Conservation (phyloP, 208 protist species). For the Trypanosoma congolense region DNA sequence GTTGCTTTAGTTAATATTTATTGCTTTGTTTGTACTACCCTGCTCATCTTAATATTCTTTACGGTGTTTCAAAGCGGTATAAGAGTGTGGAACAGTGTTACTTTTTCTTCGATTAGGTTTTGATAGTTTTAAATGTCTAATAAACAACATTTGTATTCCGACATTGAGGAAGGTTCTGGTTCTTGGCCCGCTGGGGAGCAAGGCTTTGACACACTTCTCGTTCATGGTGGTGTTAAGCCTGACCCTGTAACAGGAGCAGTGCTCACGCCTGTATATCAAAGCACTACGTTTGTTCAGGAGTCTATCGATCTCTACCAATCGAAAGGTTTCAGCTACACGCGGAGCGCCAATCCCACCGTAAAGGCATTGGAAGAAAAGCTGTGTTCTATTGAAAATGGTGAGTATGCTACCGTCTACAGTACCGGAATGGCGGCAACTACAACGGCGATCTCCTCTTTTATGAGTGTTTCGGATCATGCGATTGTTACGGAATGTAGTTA, state of each 20-base stretch:
- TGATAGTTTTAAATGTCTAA: slow-evolving; percentile 36
- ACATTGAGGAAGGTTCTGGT: slow-evolving; percentile 53
- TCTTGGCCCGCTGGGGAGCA: slow-evolving; percentile 61
- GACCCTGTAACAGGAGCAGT: slow-evolving; percentile 86
- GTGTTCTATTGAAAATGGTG: slow-evolving; percentile 87
- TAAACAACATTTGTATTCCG: slow-evolving; percentile 76
- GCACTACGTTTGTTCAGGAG: slow-evolving; percentile 88
- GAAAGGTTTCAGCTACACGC: slow-evolving; percentile 90
- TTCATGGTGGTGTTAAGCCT: slow-evolving; percentile 78
- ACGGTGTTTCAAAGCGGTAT: too few relatives aligned
- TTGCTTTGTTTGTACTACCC: too few relatives aligned
- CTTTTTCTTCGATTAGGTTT: slow-evolving; percentile 13
- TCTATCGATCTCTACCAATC: slow-evolving; percentile 77
- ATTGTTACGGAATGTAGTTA: slow-evolving; percentile 94
- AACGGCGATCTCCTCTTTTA: slow-evolving; percentile 87
- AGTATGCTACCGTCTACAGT: slow-evolving; percentile 76
- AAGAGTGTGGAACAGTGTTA: too few relatives aligned
- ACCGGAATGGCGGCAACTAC: slow-evolving; percentile 90
- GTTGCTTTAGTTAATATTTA: too few relatives aligned
- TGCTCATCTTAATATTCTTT: too few relatives aligned
- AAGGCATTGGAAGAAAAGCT: slow-evolving; percentile 86
- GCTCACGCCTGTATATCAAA: slow-evolving; percentile 84
- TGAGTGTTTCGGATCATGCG: slow-evolving; percentile 87
- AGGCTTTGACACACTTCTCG: slow-evolving; percentile 77
- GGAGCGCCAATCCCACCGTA: slow-evolving; percentile 93